Percentiles rank a stretch among this genome's conserved stretches.
phyloP scores from a whole-genome alignment of 306 rosid genomes.

The Vigna mungo region DNA sequence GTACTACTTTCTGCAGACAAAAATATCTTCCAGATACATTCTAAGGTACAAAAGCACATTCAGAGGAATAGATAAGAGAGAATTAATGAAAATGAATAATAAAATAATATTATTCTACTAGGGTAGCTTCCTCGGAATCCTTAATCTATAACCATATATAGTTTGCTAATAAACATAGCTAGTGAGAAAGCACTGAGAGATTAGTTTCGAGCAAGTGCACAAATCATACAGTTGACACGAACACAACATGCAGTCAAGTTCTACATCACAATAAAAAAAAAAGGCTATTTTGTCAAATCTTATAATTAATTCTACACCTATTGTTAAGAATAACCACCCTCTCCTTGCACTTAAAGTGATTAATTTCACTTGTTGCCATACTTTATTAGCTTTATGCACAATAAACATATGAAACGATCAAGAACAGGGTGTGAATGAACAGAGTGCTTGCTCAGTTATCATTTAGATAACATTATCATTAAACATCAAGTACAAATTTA shows the following conservation, averaged over 20 bases:
- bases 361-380: not conserved
- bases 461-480: not conserved
- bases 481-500: conserved; percentile 1
- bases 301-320: not conserved
- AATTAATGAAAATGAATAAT: too few relatives aligned
- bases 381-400: not conserved
- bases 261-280: too few relatives aligned
- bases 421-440: not conserved
- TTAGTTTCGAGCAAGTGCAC: too few relatives aligned
- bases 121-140: too few relatives aligned
- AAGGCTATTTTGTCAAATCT: not conserved
- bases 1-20: too few relatives aligned
- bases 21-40: too few relatives aligned
- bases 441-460: not conserved
- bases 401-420: conserved; percentile 4
- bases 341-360: not conserved
- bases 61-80: too few relatives aligned
- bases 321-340: conserved; percentile 10
- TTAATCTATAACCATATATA: not conserved
- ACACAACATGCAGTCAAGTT: too few relatives aligned
- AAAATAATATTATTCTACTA: too few relatives aligned
- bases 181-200: not conserved
- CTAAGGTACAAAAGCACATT: too few relatives aligned
- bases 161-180: not conserved
- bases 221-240: too few relatives aligned